Conservation (phyloP, 768 basidiomycete genomes). For the Tubosaeta sp. region DNA sequence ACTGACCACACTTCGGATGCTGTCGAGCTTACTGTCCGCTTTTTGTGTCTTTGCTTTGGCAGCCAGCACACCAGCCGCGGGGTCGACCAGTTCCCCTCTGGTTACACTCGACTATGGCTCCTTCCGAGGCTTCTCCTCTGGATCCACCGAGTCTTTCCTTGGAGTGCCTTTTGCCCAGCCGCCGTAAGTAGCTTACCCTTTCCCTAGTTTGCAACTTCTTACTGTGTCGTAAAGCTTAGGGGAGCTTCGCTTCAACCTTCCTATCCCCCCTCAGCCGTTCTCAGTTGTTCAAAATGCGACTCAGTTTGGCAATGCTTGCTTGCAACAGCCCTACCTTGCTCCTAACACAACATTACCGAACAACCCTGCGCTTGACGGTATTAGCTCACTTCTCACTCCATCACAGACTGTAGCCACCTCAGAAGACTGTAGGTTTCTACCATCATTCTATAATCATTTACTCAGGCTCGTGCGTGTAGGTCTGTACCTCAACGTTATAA, state of each 20-base stretch:
- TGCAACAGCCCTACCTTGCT: constrained; percentile 28
- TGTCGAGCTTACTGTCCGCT: not conserved
- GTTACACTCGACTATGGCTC: constrained; percentile 17
- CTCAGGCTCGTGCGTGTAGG: constrained; percentile 1
- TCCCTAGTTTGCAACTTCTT: not conserved
- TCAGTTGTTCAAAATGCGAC: constrained; percentile 34
- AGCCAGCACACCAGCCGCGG: not conserved
- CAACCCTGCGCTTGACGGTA: not conserved
- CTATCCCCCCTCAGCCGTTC: constrained; percentile 15
- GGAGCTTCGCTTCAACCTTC: constrained; percentile 17
- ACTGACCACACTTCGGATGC: not conserved
- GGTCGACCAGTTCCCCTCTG: not conserved
- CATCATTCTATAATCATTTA: not conserved
- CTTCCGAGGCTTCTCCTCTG: constrained; percentile 13
- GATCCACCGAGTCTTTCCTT: constrained; percentile 12
- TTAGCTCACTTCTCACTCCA: constrained; percentile 1
- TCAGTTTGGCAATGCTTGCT: constrained; percentile 36
- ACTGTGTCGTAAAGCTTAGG: constrained; percentile 7
- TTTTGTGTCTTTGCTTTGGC: not conserved
- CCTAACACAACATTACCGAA: not conserved
- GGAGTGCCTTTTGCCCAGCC: constrained; percentile 16
- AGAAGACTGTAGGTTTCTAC: constrained; percentile 13
- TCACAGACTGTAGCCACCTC: constrained; percentile 6
- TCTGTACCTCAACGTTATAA: constrained; percentile 21
- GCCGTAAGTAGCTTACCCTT: constrained; percentile 1